Evolutionary conservation across 495 filamentous ascomycete species (phyloP).

Genomic region (Poronia punctata): DNA sequence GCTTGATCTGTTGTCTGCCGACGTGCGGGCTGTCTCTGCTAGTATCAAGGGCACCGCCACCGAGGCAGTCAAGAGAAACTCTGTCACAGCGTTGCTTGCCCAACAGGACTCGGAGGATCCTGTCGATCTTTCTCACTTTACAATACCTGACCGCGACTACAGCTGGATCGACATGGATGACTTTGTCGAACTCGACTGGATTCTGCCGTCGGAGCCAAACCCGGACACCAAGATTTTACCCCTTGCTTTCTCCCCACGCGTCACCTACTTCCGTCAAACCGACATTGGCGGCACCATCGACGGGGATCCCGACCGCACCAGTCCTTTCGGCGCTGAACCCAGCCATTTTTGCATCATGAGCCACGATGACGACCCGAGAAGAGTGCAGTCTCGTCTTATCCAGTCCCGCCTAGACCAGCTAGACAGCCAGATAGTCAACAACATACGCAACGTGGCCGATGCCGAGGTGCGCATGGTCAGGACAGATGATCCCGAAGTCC

Average conservation of each 20-base stretch:
- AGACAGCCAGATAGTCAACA: constrained; percentile 65
- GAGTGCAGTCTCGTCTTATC: constrained; percentile 82
- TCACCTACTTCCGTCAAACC: constrained; percentile 97
- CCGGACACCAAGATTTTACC: constrained; percentile 91
- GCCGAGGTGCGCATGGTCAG: constrained; percentile 55
- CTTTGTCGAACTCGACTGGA: constrained; percentile 96
- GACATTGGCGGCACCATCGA: constrained; percentile 69
- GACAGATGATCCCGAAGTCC: constrained; percentile 47
- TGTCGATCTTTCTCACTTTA: constrained; percentile 78
- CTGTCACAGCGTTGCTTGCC: constrained; percentile 38
- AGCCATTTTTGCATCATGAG: constrained; percentile 96
- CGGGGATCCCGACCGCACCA: constrained; percentile 63
- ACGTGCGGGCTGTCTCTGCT: constrained; percentile 89
- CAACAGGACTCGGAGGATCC: constrained; percentile 40
- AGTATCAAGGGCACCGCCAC: constrained; percentile 71
- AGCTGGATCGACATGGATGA: constrained; percentile 99
- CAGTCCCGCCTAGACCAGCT: constrained; percentile 71
- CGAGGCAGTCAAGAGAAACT: constrained; percentile 64
- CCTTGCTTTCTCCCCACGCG: constrained; percentile 81
- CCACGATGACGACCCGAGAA: constrained; percentile 81
- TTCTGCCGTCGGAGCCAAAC: constrained; percentile 81
- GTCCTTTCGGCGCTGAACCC: constrained; percentile 82
- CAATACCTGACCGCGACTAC: constrained; percentile 87
- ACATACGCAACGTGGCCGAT: constrained; percentile 58
- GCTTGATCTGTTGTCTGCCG: constrained; percentile 84